Evolutionary conservation across 1,284 basidiomycete genomes (phyloP).

Genomic region (Boletus semigastroideus): DNA sequence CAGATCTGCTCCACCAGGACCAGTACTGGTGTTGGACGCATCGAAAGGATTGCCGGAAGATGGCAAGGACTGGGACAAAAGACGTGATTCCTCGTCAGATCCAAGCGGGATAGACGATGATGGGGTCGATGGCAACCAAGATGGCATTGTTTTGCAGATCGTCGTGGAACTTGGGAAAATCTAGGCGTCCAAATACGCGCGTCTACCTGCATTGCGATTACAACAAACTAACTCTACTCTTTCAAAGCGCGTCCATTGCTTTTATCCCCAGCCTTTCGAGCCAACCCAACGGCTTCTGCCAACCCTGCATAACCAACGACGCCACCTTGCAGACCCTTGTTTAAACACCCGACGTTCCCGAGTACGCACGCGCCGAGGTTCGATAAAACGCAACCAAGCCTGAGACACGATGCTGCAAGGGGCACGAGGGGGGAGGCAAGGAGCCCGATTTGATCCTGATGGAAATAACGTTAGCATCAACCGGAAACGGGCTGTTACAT

Average conservation of each 20-base stretch:
- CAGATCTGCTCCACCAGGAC: conserved; percentile 52
- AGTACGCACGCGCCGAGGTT: conserved; percentile 44
- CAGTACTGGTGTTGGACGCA: conserved; percentile 38
- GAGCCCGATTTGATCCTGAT: conserved; percentile 49
- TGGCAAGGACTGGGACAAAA: conserved; percentile 52
- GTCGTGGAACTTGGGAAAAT: background rate
- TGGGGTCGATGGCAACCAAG: conserved; percentile 32
- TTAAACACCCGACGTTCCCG: conserved; percentile 30
- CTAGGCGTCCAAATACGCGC: background rate
- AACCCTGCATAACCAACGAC: conserved; percentile 17
- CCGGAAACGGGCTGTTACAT: background rate
- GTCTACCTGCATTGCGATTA: background rate
- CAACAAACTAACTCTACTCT: conserved; percentile 9
- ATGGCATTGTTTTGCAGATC: conserved; percentile 28
- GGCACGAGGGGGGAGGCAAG: conserved; percentile 51
- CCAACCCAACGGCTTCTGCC: conserved; percentile 24
- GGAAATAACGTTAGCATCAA: background rate
- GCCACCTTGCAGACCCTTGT: conserved; percentile 26
- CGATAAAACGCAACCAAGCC: conserved; percentile 40
- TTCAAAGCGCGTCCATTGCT: conserved; percentile 14
- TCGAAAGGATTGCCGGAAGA: conserved; percentile 34
- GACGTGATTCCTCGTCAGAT: conserved; percentile 38
- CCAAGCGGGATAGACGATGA: conserved; percentile 28
- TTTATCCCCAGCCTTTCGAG: background rate
- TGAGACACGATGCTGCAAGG: conserved; percentile 40